Base-by-base conservation (phyloP, 768 basidiomycete genomes). In the Crassisporium funariophilum region DNA sequence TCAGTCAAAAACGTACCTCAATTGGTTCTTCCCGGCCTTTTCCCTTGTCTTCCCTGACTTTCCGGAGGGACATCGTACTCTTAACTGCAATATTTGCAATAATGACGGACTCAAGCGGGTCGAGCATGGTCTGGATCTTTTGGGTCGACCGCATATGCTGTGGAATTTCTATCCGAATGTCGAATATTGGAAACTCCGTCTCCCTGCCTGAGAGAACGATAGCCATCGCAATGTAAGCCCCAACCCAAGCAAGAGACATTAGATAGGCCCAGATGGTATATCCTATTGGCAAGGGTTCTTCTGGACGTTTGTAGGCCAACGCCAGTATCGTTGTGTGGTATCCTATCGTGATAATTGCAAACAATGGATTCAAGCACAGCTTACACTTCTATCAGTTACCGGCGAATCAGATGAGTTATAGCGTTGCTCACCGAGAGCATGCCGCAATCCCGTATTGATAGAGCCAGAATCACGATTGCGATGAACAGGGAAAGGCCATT, bases 211-310 rank as follows among this genome's bases (percentile, higher is more conserved):
- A 53, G 13, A 58, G 50, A 21, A 68, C 51, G 31, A 61, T 33
- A 34, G 57, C 49, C 60, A 67, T 64, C 17, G 60, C 55, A 19
- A 61, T 46, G 44, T 61, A 63, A 4, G 60, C 59, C 35, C 52
- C 57, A 3, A 64, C 40, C 63, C 63, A 65, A 23, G 56, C 48
- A 24, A 57, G 36, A n/a, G 55, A 58, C 16, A 65, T 54, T 13
- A 62, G 20, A 41, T 58, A 65, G 2, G 58, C 59, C 5, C 45
- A 35, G n/a, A 58, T 37, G 25, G 56, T 56, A 33, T 52, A 56
- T 25, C 46, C 56, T 15, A 54, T 37, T 16, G 56, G 53, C 35
- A 46, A 35, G 13, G 44, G 44, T 20, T 46, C 51, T 33, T 54
- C 41, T 12, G 58, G 55, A 13, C 46, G 56, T 13, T 52, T 52